A percentile compares a stretch with the other conserved stretches of the same genome.
Evolutionary conservation across 768 basidiomycete species (phyloP).

Genomic region (Serendipita sp.): DNA sequence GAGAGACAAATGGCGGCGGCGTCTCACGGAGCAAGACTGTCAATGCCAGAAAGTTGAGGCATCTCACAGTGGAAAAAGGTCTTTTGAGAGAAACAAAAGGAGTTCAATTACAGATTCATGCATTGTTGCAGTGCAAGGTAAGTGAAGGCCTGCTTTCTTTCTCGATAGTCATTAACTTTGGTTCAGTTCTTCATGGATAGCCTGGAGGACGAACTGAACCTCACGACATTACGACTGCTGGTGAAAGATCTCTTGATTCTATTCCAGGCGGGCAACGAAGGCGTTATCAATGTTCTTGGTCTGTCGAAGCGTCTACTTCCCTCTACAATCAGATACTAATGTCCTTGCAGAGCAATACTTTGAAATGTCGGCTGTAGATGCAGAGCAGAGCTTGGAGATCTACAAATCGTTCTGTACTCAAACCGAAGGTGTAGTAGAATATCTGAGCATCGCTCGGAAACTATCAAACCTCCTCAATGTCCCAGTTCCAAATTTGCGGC

Average conservation of each 20-base stretch:
- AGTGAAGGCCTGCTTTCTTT: slow-evolving; percentile 20
- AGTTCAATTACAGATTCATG: slow-evolving; percentile 80
- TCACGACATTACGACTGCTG: slow-evolving; percentile 78
- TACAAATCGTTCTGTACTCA: slow-evolving; percentile 93
- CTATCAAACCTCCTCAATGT: slow-evolving; percentile 87
- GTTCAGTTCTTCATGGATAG: slow-evolving; percentile 83
- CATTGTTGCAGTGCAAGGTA: slow-evolving; percentile 76
- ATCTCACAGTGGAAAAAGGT: slow-evolving; percentile 93
- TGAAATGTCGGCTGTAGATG: slow-evolving; percentile 94
- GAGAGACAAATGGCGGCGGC: slow-evolving; percentile 20
- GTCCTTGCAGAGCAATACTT: slow-evolving; percentile 71
- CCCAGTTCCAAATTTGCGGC: slow-evolving; percentile 84
- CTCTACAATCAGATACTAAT: background rate
- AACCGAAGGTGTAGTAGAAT: slow-evolving; percentile 81
- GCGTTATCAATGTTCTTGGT: slow-evolving; percentile 44
- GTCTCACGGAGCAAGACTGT: slow-evolving; percentile 50
- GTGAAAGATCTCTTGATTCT: slow-evolving; percentile 92
- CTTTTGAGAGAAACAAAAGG: slow-evolving; percentile 79
- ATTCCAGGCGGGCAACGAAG: slow-evolving; percentile 94
- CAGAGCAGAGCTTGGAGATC: slow-evolving; percentile 62
- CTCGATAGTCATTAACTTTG: background rate
- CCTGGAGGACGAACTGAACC: slow-evolving; percentile 79
- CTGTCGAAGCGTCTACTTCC: slow-evolving; percentile 9
- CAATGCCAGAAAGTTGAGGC: slow-evolving; percentile 66
- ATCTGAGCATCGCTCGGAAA: slow-evolving; percentile 79